Conservation (phyloP, 2,329 filamentous ascomycete genomes). For the Trichocomaceae sp. region DNA sequence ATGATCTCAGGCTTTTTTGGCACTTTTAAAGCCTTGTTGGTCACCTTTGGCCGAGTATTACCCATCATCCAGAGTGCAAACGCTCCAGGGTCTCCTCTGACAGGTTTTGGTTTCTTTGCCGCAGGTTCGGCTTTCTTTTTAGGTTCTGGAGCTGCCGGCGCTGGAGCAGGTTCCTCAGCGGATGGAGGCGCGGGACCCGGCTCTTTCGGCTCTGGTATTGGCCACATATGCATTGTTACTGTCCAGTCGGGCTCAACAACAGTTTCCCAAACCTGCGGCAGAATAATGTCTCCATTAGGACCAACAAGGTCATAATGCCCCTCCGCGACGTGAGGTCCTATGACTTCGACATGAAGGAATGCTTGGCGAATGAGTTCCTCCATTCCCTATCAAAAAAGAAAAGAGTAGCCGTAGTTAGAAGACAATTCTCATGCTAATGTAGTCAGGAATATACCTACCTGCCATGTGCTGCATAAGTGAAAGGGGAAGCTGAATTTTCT, state of each 20-base stretch:
- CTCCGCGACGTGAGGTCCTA: constrained; percentile 68
- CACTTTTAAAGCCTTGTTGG: constrained; percentile 37
- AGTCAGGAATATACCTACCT: constrained; percentile 47
- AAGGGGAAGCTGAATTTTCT: constrained; percentile 91
- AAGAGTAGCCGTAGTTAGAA: constrained; percentile 17
- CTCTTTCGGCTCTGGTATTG: constrained; percentile 47
- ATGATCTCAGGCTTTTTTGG: constrained; percentile 41
- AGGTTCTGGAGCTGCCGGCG: constrained; percentile 19
- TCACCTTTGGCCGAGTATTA: constrained; percentile 22
- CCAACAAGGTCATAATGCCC: constrained; percentile 76
- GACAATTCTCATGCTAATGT: not conserved
- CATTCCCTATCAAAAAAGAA: constrained; percentile 66
- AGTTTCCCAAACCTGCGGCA: constrained; percentile 74
- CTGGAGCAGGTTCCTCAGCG: constrained; percentile 18
- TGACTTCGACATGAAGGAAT: constrained; percentile 69
- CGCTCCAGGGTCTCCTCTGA: constrained; percentile 25
- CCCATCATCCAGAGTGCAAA: constrained; percentile 43
- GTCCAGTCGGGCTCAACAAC: constrained; percentile 72
- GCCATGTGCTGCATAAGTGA: constrained; percentile 76
- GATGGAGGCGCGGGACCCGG: constrained; percentile 31
- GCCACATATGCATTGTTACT: constrained; percentile 63
- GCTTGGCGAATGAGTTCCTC: constrained; percentile 80
- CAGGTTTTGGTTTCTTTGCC: constrained; percentile 27
- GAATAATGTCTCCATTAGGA: constrained; percentile 73
- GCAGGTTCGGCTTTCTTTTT: constrained; percentile 29